A percentile compares a stretch with the other conserved stretches of the same genome.
Conservation (phyloP, 306 rosid species). For the Mucuna pruriens region DNA sequence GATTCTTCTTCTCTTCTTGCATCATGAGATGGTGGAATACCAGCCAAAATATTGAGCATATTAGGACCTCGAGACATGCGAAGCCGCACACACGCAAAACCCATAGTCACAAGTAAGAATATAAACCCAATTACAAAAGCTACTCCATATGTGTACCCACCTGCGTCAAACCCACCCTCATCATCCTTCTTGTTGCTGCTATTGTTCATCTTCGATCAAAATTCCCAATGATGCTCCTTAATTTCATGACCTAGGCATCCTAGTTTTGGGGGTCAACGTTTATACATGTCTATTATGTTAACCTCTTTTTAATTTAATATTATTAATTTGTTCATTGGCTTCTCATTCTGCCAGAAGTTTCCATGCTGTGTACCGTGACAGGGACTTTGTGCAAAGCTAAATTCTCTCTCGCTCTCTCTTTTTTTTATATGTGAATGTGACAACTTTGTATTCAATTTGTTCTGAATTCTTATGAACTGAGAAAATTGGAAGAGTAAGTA, state of each 20-base stretch:
- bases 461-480: neutral
- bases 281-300: constrained; percentile 9
- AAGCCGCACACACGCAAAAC: constrained; percentile 44
- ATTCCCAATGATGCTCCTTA: neutral
- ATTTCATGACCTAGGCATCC: neutral
- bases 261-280: constrained; percentile 19
- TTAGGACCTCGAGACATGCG: neutral
- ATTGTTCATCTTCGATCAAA: constrained; percentile 9
- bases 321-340: neutral
- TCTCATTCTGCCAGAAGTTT: constrained; percentile 23
- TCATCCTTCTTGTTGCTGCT: neutral
- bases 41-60: neutral
- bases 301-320: neutral
- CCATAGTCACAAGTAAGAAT: neutral
- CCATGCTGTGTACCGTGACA: neutral
- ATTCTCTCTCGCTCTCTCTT: neutral
- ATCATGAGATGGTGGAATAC: neutral
- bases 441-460: neutral
- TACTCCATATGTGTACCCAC: constrained; percentile 19
- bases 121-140: constrained; percentile 16
- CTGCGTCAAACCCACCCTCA: neutral
- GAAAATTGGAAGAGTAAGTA: neutral
- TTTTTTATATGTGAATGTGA: neutral
- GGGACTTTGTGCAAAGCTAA: neutral
- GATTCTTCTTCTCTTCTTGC: neutral